Base-by-base conservation (phyloP, 1,284 basidiomycete species). In the Cutaneotrichosporon cutaneum region DNA sequence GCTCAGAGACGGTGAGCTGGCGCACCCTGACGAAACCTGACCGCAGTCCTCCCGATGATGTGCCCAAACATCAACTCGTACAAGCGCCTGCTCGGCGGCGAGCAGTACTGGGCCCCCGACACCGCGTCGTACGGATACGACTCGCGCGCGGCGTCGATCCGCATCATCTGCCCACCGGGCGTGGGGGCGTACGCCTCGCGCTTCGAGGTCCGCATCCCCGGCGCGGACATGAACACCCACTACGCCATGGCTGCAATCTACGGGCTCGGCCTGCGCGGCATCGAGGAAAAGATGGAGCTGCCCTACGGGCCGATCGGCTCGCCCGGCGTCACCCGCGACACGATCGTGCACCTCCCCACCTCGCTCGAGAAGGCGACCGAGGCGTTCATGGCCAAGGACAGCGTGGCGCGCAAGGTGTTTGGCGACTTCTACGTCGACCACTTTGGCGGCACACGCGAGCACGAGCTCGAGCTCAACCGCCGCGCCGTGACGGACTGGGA, bases 31-130 rank as follows among this genome's bases (percentile, higher is more conserved):
- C 36, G 16, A 2, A n/a, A 39, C 26, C 54, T 63, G 18, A 61
- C 59, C 18, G n/a, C 62, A 78, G 76, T 79, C 55, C 74, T 82
- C 64, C 81, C 81, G 1, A 68, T 81, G 65, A 82, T 96, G 61
- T 94, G 94, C 36, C 93, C 94, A 0, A 96, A 90, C 0, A 89
- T 96, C 78, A 95, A 95, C 73, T 92, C 92, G n/a, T 99, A 98
- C 82, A 99, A 98, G 77, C 90, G 94, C 22, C 85, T 99, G 14
- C 88, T 92, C 18, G 94, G 90, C n/a, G 94, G 94, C 21, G 92
- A 93, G 79, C 78, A 90, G 1, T 94, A 90, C 82, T 96, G 92
- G 92, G 94, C 94, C 2, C 94, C 94, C 3, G 95, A 94, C 73
- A 88, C 92, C 9, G 84, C 91, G 30, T 80, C 81, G 14, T 97